Evolutionary conservation across 1,284 basidiomycete species (phyloP), one percentile per base, ranked within the genome.

Genomic region (Hortiboletus rubellus): DNA sequence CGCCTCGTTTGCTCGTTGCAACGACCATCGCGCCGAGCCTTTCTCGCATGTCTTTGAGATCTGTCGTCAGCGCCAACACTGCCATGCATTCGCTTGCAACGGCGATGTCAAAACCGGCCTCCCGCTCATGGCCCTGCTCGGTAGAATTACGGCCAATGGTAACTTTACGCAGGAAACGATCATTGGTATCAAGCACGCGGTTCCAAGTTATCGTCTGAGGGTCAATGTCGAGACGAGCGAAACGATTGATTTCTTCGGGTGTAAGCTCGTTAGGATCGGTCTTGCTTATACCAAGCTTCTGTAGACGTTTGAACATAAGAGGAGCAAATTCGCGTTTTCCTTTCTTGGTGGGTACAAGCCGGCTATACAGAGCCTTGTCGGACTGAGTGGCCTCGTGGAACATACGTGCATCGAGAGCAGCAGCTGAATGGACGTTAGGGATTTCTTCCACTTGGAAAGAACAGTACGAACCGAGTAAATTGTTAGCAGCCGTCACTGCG

Each of bases 31-130:
- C 83, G 54, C 96, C 96, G 27, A 99, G 83, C 47, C 88, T 85
- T 68, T 92, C 85, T 47, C 92, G 87, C 95, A 99, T 98, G 73
- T 99, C 97, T 63, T 84, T 82, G 24, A 98, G 77, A 66, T 91
- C 85, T 33, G 91, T 97, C 36, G 90, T 89, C 62, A 99, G 81
- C 5, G 96, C 97, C 46, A 99, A 82, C 33, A 99, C 97, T 33
- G 96, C 96, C 96, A 99, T 99, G 70, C 91, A 93, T 78, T 99
- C 96, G 70, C 93, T 96, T 15, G 96, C 96, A 47, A 99, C 96
- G 49, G 96, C 85, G 65, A 99, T 99, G 75, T 99, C 97, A 72
- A 96, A 99, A 33, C 93, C 94, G 42, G 96, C 90, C 62, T 90
- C 86, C 57, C 96, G 88, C 60, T 90, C 87, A 67, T 91, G 86